Evolutionary conservation across 116 monocot genomes (phyloP).

Genomic region (Trichopus zeylanicus): DNA sequence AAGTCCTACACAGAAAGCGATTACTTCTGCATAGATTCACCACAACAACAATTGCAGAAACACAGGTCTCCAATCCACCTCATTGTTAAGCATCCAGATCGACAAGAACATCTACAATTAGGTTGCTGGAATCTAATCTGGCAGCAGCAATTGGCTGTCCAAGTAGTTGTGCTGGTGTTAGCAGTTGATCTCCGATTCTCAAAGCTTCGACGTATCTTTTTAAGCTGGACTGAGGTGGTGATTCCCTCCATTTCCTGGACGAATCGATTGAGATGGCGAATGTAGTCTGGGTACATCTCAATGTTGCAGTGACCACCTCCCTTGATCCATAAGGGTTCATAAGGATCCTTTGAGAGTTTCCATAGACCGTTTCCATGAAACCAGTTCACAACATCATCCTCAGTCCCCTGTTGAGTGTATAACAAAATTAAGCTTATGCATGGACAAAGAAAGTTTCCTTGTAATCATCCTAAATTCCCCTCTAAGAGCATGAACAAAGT

Average conservation of each 20-base stretch:
- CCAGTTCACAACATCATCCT: conserved; percentile 70
- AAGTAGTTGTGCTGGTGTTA: conserved; percentile 34
- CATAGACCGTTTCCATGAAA: conserved; percentile 52
- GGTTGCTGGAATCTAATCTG: conserved; percentile 35
- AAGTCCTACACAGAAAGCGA: conserved; percentile 7
- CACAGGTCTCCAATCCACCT: not conserved
- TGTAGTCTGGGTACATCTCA: conserved; percentile 63
- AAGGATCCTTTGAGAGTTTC: conserved; percentile 51
- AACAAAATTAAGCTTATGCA: not conserved
- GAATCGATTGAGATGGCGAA: conserved; percentile 45
- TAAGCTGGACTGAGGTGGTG: conserved; percentile 36
- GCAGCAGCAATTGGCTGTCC: conserved; percentile 48
- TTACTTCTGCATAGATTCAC: not conserved
- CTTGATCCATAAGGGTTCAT: conserved; percentile 77
- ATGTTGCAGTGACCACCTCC: conserved; percentile 73
- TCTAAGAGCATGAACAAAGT: not conserved
- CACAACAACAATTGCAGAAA: conserved; percentile 15
- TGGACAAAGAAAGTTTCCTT: not conserved
- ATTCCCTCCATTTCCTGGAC: conserved; percentile 50
- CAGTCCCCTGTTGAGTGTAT: conserved; percentile 36
- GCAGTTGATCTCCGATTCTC: not conserved
- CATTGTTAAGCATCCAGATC: conserved; percentile 7
- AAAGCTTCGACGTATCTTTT: conserved; percentile 41
- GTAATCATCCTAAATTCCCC: not conserved
- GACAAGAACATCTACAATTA: conserved; percentile 24